Evolutionary conservation across 225 moss, liverwort and hornwort genomes (phyloP), one percentile per base, ranked within the genome.

Genomic region (Physcomitrium patens): DNA sequence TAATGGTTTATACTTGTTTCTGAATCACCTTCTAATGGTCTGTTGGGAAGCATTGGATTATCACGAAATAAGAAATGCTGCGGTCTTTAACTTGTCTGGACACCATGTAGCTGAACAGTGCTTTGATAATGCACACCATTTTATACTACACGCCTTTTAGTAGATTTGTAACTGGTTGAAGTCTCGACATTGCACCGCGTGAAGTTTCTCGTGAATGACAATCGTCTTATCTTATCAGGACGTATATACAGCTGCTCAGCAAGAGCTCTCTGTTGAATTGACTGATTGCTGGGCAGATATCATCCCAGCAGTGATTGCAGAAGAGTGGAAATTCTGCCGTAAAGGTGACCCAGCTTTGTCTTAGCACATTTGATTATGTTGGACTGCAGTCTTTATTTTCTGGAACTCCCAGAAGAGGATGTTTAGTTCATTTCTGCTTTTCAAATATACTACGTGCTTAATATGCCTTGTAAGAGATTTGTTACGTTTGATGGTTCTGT

Each of bases 241-340:
- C 80, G 95, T 95, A 59, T 99, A 87, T 83, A 56, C 81, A 82
- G 93, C 85, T 78, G 91, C 99, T 53, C 87, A 92, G 54, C 83
- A 87, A 71, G 91, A 92, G 63, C 86, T 99, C 19, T 78, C 86
- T 15, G 78, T 65, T 44, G 99, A 99, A 83, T 79, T 95, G 71
- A 71, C 73, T 74, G 99, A 92, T 79, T 99, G 95, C 80, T 99
- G 99, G 99, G 90, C 93, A 80, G 99, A 99, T 89, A 89, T 99
- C 58, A 92, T 95, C 76, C 99, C 99, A 63, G 82, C 90, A 74
- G 95, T 95, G 70, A 86, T 99, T 31, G 63, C 75, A 50, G 99
- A 99, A 74, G 99, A 99, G 70, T 99, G 99, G 99, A 93, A 91
- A 65, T 86, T 99, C 37, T 90, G 91, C 82, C 87, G 87, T 65